Evolutionary conservation across 1,284 basidiomycete genomes (phyloP).

Genomic region (Apiotrichum gamsii): DNA sequence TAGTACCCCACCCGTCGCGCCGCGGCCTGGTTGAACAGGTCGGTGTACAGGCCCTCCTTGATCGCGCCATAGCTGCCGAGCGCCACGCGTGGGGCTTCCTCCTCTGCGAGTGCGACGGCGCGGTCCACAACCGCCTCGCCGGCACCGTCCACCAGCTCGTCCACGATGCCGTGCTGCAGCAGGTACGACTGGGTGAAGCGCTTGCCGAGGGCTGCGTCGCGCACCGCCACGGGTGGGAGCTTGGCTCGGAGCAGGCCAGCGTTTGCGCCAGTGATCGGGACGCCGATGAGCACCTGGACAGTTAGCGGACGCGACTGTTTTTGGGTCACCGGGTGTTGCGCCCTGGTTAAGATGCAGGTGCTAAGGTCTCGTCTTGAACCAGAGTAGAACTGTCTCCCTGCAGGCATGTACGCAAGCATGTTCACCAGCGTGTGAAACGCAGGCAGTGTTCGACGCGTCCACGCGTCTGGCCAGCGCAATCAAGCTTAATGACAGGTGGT

Average conservation of each 20-base stretch:
- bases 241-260: constrained; percentile 62
- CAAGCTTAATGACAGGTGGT: too few relatives aligned
- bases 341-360: too few relatives aligned
- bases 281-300: constrained; percentile 63
- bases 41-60: too few relatives aligned
- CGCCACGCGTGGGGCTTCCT: constrained; percentile 33
- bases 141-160: constrained; percentile 60
- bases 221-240: constrained; percentile 56
- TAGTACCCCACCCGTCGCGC: too few relatives aligned
- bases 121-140: constrained; percentile 52
- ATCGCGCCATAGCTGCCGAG: neutral
- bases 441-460: too few relatives aligned
- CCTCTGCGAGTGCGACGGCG: constrained; percentile 46
- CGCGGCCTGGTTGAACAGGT: too few relatives aligned
- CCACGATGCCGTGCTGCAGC: constrained; percentile 61
- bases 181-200: constrained; percentile 73
- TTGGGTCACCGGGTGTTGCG: neutral
- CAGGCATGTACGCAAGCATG: too few relatives aligned
- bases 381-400: too few relatives aligned
- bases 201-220: constrained; percentile 72
- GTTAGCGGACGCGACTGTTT: neutral
- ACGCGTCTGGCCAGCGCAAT: too few relatives aligned
- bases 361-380: too few relatives aligned
- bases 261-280: constrained; percentile 67
- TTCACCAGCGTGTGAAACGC: too few relatives aligned